Conservation (phyloP, 495 filamentous ascomycete species). For the Haplographium delicatum region DNA sequence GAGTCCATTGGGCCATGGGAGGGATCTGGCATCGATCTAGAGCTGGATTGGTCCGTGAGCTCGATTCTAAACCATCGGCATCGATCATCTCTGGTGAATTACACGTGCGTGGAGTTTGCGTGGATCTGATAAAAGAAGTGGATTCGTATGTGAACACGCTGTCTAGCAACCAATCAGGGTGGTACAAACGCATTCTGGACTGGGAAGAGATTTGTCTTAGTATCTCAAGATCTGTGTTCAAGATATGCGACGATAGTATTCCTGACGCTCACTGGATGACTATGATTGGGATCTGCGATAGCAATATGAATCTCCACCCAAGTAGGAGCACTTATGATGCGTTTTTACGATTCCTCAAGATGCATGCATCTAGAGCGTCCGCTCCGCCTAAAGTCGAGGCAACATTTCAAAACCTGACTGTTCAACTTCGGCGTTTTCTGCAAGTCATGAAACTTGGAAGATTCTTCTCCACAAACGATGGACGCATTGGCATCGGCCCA, state of each 20-base stretch:
- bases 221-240: neutral
- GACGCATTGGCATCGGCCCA: slow-evolving; percentile 1
- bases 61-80: neutral
- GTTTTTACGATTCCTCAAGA: neutral
- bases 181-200: neutral
- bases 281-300: neutral
- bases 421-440: slow-evolving; percentile 4
- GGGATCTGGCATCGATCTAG: neutral
- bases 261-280: slow-evolving; percentile 7
- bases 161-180: neutral
- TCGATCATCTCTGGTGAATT: neutral
- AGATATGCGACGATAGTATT: neutral
- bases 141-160: neutral
- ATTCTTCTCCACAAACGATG: neutral
- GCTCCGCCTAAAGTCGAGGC: neutral
- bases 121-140: neutral
- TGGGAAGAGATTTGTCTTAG: slow-evolving; percentile 1
- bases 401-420: neutral
- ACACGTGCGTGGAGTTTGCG: neutral
- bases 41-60: neutral
- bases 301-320: neutral
- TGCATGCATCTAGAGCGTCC: neutral
- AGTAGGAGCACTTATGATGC: neutral
- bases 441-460: neutral
- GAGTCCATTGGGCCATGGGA: neutral